Percentiles rank a stretch among this genome's conserved stretches.
phyloP scores from a whole-genome alignment of 192 early-diverging fungal species.

The Gonapodya prolifera region DNA sequence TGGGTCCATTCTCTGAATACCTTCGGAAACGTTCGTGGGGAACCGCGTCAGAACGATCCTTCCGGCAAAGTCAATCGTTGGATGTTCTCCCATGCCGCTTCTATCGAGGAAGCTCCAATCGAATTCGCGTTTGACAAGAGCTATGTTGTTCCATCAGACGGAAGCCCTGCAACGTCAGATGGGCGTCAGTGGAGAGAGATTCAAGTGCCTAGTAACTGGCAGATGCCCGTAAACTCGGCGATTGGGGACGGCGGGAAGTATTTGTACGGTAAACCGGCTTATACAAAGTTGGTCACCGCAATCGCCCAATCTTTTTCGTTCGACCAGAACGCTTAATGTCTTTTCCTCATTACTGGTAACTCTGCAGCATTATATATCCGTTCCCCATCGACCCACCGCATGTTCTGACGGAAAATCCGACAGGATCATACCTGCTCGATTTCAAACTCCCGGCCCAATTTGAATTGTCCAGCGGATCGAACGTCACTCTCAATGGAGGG shows the following conservation, averaged over 20 bases:
- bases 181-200: neutral
- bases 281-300: neutral
- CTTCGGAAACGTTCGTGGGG: neutral
- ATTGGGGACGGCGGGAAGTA: neutral
- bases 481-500: neutral
- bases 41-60: neutral
- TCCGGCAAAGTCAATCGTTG: neutral
- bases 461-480: neutral
- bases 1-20: neutral
- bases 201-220: neutral
- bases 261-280: neutral
- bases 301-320: neutral
- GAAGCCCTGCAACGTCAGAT: neutral
- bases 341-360: too few species aligned
- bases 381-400: neutral
- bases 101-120: neutral
- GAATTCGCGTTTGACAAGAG: neutral
- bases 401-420: neutral
- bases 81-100: neutral
- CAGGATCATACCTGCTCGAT: neutral
- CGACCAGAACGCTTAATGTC: neutral
- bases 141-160: neutral
- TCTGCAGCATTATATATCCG: neutral
- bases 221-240: neutral
- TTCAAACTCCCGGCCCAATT: neutral